Base-by-base conservation (phyloP, 805 yeast species). In the Priceomyces castillae region DNA sequence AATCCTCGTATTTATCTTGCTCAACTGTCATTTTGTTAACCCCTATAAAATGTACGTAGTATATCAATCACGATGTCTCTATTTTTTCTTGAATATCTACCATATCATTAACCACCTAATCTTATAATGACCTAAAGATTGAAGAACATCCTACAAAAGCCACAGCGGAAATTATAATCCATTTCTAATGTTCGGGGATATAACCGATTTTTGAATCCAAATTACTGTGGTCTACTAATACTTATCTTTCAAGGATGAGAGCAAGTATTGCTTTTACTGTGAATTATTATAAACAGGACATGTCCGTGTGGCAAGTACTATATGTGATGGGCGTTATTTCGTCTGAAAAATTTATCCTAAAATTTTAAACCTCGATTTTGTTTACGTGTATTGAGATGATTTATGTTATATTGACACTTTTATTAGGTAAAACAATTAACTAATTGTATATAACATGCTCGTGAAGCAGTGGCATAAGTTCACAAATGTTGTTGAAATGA, bases 241-340 rank as follows among this genome's bases (percentile, higher is more conserved):
- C 63, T 44, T 64, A 66, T 26, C 62, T 67, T 16, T 60, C 62
- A 34, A 67, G 68, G 7, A 60, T 62, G 60, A 55, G 57, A 45
- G 61, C 53, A 26, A 66, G 60, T 41, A 44, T 60, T 46, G 30
- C 46, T 7, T 53, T 63, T 57, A 15, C 52, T 39, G 77, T 78
- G n/a, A 58, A 74, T 45, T 69, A 77, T 46, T 69, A 68, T 47
- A 77, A 78, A 49, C 45, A 74, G 35, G 63, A 52, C 77, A 1
- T 82, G 44, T 76, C 83, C 0, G 71, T 75, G 38, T 80, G 76
- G 59, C 76, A 74, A 20, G 69, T 76, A 7, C 87, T 86, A 2
- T 78, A 78, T 55, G 71, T 76, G 23, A 65, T 81, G 20, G 80
- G 79, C 7, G 76, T 78, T 71, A 37, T 81, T 34, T 86, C 87